Conservation (phyloP, 202 grass and related monocot species). For the Setaria viridis region DNA sequence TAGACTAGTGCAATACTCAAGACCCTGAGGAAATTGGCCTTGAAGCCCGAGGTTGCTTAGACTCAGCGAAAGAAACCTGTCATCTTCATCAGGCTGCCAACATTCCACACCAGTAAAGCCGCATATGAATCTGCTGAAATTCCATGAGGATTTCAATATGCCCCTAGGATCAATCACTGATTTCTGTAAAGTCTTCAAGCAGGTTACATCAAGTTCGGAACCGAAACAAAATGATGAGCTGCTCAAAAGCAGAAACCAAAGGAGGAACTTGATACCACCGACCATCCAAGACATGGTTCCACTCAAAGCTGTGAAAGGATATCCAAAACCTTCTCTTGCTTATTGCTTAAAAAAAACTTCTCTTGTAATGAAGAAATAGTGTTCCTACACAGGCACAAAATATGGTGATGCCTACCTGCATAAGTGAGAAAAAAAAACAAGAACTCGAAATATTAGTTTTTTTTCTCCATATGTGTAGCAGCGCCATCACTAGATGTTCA, state of each 20-base stretch:
- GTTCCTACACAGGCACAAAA: no score
- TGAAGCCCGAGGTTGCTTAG: slow-evolving; percentile 57
- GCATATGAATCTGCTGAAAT: slow-evolving; percentile 50
- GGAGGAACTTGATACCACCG: background rate
- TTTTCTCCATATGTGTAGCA: no score
- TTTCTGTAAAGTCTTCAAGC: slow-evolving; percentile 28
- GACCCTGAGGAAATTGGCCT: slow-evolving; percentile 57
- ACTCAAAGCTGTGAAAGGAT: no score
- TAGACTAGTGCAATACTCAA: slow-evolving; percentile 58
- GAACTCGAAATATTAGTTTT: no score
- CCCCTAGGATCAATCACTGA: slow-evolving; percentile 49
- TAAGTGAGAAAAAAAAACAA: no score
- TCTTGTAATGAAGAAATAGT: no score
- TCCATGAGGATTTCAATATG: slow-evolving; percentile 45
- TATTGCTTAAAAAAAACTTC: no score
- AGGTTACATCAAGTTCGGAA: slow-evolving; percentile 46
- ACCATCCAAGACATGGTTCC: no score
- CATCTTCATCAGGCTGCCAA: slow-evolving; percentile 53
- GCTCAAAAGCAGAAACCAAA: background rate
- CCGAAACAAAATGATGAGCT: slow-evolving; percentile 28
- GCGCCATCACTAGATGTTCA: no score
- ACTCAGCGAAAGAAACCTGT: slow-evolving; percentile 44
- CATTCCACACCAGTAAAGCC: slow-evolving; percentile 58
- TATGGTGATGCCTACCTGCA: no score
- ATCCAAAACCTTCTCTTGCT: no score